These are phyloP conservation scores for Candida insectorum DNA, from an alignment of 805 yeast genomes.

Conservation along the genomic window DNA sequence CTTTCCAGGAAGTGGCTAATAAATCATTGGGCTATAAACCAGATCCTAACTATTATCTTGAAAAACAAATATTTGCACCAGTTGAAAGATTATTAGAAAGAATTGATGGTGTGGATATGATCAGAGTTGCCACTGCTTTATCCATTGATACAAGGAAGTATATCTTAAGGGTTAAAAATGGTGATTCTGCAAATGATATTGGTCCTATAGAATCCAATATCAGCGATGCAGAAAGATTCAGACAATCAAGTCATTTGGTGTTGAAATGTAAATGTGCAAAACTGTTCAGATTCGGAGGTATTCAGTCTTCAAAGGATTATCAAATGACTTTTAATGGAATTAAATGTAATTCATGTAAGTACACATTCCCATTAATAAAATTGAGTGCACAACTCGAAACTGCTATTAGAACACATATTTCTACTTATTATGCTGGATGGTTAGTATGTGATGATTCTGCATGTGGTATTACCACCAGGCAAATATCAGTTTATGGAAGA, in stretches of 20 bases:
- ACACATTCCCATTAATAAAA: slow-evolving; percentile 47
- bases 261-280: slow-evolving; percentile 63
- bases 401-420: slow-evolving; percentile 65
- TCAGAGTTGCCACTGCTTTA: slow-evolving; percentile 69
- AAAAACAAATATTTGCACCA: slow-evolving; percentile 87
- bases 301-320: slow-evolving; percentile 60
- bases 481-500: slow-evolving; percentile 84
- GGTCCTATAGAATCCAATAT: slow-evolving; percentile 80
- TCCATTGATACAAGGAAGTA: slow-evolving; percentile 74
- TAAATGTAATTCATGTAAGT: slow-evolving; percentile 61
- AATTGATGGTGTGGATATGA: slow-evolving; percentile 82
- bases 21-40: slow-evolving; percentile 53
- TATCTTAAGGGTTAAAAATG: slow-evolving; percentile 40
- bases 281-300: slow-evolving; percentile 69
- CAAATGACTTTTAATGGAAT: slow-evolving; percentile 66
- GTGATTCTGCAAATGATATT: slow-evolving; percentile 34
- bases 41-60: slow-evolving; percentile 77
- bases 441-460: slow-evolving; percentile 79
- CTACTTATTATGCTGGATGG: slow-evolving; percentile 84
- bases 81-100: slow-evolving; percentile 81
- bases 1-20: slow-evolving; percentile 67
- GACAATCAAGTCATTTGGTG: slow-evolving; percentile 52
- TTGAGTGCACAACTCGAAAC: slow-evolving; percentile 72
- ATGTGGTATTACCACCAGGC: slow-evolving; percentile 78
- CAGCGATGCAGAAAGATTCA: slow-evolving; percentile 79